Percentiles rank a stretch among this genome's conserved stretches.
These are phyloP conservation scores for Ilex paraguariensis DNA, from an alignment of 305 asterid species.

Conservation along the genomic window DNA sequence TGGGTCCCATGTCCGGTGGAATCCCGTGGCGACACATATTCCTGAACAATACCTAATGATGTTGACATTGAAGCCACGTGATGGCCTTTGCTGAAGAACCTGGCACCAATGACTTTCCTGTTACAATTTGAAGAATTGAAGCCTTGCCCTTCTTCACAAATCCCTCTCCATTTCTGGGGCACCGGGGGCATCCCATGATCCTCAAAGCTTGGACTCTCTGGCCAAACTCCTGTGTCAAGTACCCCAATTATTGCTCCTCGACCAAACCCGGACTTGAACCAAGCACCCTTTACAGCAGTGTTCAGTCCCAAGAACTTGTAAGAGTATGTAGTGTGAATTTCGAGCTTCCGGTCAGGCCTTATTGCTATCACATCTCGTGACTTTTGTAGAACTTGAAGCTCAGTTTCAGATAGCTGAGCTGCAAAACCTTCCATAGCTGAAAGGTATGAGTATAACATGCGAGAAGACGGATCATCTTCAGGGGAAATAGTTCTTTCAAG, in stretches of 20 bases:
- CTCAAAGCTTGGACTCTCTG: constrained; percentile 82
- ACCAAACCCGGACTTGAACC: constrained; percentile 60
- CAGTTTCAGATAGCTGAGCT: constrained; percentile 48
- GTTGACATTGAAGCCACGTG: constrained; percentile 46
- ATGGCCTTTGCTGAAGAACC: constrained; percentile 77
- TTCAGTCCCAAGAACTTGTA: constrained; percentile 74
- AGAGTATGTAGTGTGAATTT: constrained; percentile 76
- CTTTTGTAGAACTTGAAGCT: constrained; percentile 34
- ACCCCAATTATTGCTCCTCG: constrained; percentile 73
- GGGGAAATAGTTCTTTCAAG: constrained; percentile 38
- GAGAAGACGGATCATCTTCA: not conserved
- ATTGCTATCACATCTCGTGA: constrained; percentile 56
- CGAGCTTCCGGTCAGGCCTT: constrained; percentile 52
- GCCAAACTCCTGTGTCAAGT: constrained; percentile 95
- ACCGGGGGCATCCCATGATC: constrained; percentile 68
- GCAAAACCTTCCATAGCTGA: constrained; percentile 87
- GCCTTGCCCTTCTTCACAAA: constrained; percentile 55
- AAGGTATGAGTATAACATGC: constrained; percentile 54
- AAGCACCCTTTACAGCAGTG: constrained; percentile 52
- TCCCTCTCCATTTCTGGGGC: constrained; percentile 76
- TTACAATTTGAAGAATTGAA: constrained; percentile 64
- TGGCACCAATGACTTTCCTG: constrained; percentile 81
- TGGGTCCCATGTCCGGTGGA: constrained; percentile 89
- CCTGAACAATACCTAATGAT: constrained; percentile 26
- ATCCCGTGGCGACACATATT: constrained; percentile 78